Conservation (phyloP, 192 early-diverging fungal genomes). For the Chytriomyces sp. region DNA sequence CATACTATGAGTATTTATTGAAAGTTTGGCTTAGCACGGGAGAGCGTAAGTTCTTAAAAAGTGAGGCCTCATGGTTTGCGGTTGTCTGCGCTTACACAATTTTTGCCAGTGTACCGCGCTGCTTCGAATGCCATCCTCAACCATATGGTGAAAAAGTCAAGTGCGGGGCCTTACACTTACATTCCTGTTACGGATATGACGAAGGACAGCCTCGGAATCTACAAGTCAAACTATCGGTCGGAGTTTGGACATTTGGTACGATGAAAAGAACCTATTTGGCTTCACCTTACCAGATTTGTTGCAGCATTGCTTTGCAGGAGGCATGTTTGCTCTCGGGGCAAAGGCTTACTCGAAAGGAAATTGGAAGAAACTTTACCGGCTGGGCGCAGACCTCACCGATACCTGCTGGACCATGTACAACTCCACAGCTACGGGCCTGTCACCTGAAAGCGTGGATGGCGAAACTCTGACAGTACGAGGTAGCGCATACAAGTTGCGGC, state of each 20-base stretch:
- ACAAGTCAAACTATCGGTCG: not conserved
- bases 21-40: constrained; percentile 48
- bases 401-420: constrained; percentile 65
- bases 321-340: constrained; percentile 69
- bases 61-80: not conserved
- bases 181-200: not conserved
- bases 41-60: constrained; percentile 30
- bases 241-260: constrained; percentile 16
- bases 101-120: not conserved
- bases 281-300: no score
- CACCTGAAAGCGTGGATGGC: constrained; percentile 67
- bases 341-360: constrained; percentile 31
- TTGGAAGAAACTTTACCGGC: constrained; percentile 36
- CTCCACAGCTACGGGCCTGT: constrained; percentile 69
- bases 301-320: constrained; percentile 68
- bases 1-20: constrained; percentile 52
- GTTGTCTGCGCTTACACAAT: not conserved
- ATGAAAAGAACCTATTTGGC: no score
- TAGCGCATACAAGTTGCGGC: constrained; percentile 27
- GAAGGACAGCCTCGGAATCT: not conserved
- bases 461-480: constrained; percentile 5
- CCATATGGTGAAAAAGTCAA: constrained; percentile 4
- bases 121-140: not conserved
- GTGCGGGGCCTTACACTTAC: not conserved
- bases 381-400: constrained; percentile 37